Evolutionary conservation across 352 stramenopile genomes (phyloP), one percentile per base, ranked within the genome.

Genomic region (Saprolegnia parasitica): DNA sequence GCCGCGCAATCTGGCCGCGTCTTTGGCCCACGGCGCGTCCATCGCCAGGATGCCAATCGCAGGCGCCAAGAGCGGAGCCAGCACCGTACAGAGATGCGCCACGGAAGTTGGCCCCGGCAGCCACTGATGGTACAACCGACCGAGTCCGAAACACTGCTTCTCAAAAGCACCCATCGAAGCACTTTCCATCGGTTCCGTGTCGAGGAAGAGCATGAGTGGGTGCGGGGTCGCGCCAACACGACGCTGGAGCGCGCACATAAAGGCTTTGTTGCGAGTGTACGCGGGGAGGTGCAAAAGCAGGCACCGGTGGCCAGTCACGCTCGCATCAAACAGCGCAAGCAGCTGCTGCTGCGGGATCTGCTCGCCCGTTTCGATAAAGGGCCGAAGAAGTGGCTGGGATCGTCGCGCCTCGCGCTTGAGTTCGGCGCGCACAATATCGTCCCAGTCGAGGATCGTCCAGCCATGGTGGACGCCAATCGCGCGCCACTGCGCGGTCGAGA

Each of bases 371-470:
- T 20, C 15, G 24, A 49, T 3, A n/a, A 15, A n/a, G 3, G 11
- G 42, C 3, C 42, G 3, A 3, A 49, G 42, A 2, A 49, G 3
- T n/a, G 13, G 13, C 13, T 15, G 42, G 42, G 13, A n/a, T 49
- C 42, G 42, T 8, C 29, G 29, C 5, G 56, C 56, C 35, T 65
- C 56, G 9, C 40, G 35, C 18, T 15, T 24, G 35, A 67, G 37
- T 35, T 67, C 4, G 16, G 15, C 4, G 18, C 37, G 37, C 23
- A 56, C 18, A 16, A 67, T 4, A 5, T n/a, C 23, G 40, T 23
- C 18, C 11, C 24, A 67, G 39, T 67, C 45, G 20, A 67, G 21
- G 0, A 67, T 39, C 20, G 37, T 56, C 58, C 58, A 67, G 6
- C 58, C 35, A 39, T 26, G 54, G 11, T 23, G 10, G 35, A 15